Evolutionary conservation across 164 flowering plant genomes (phyloP), one percentile per base, ranked within the genome.

Genomic region (Houttuynia cordata): DNA sequence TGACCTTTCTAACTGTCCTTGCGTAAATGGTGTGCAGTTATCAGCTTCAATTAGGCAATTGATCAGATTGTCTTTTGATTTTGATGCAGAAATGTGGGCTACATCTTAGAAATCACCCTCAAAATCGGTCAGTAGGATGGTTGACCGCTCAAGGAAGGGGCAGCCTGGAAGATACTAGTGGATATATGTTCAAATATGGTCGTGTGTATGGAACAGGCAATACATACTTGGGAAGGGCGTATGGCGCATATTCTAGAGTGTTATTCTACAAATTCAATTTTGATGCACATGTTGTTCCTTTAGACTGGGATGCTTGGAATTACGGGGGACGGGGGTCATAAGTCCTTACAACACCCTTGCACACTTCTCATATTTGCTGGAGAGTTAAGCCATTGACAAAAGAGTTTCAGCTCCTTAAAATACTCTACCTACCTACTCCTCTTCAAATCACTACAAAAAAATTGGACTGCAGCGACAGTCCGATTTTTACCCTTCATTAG

Each of bases 141-240:
- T 72, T 75, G 37, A 75, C 81, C 24, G 78, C 81, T 34, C 75
- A 75, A 12, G 73, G 66, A 24, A 70, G 81, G 65, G 12, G 23
- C 10, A 30, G 7, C n/a, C 20, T 61, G 0, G 1, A 37, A 1
- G 72, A 67, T 17, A 24, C 71, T 13, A 64, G 41, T 55, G 81
- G 75, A 0, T 78, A 73, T 65, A 77, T 78, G 37, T 78, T 78
- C 50, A 71, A 73, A 24, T 22, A 60, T 3, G 70, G 75, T 24
- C 22, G n/a, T 0, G 68, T 75, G 51, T 45, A 39, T 41, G 81
- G 81, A 17, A 68, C 21, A 6, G 78, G 73, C 0, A 41, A 40
- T 49, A 62, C 68, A 0, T 73, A 56, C 30, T 37, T 78, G 18
- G 81, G 81, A 56, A 73, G 77, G 49, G 70, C 81, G 3, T 75